Conservation (phyloP, 169 alveolate genomes). For the Cryptosporidium meleagridis region DNA sequence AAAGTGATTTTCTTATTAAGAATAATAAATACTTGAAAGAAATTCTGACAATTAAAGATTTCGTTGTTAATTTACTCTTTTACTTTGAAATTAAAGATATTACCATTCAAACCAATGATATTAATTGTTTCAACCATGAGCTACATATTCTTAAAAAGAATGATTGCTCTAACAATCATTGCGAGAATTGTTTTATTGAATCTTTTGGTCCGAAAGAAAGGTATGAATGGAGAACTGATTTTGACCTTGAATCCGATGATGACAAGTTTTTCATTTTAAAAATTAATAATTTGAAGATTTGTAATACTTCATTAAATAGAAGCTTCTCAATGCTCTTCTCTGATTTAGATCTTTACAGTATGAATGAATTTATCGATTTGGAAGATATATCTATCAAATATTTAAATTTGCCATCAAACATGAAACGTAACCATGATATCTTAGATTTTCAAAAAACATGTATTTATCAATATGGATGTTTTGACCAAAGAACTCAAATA, state of each 20-base stretch:
- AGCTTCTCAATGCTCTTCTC: constrained; percentile 15
- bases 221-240: constrained; percentile 18
- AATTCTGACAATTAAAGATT: constrained; percentile 10
- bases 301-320: constrained; percentile 48
- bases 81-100: constrained; percentile 43
- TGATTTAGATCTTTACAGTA: neutral
- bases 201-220: constrained; percentile 51
- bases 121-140: constrained; percentile 18
- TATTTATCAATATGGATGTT: constrained; percentile 38
- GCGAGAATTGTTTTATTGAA: constrained; percentile 37
- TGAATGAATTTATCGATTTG: constrained; percentile 15
- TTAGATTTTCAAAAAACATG: neutral
- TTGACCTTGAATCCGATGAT: neutral
- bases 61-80: constrained; percentile 5
- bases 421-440: neutral
- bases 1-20: constrained; percentile 24
- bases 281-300: constrained; percentile 3
- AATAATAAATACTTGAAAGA: constrained; percentile 7
- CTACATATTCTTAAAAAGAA: neutral
- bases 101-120: constrained; percentile 48
- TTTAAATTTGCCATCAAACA: neutral
- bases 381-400: constrained; percentile 40
- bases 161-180: neutral
- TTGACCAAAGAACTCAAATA: constrained; percentile 12
- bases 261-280: neutral